These are phyloP conservation scores for Ceratobasidium sp. DNA, from an alignment of 1,284 basidiomycete genomes.

Conservation along the genomic window DNA sequence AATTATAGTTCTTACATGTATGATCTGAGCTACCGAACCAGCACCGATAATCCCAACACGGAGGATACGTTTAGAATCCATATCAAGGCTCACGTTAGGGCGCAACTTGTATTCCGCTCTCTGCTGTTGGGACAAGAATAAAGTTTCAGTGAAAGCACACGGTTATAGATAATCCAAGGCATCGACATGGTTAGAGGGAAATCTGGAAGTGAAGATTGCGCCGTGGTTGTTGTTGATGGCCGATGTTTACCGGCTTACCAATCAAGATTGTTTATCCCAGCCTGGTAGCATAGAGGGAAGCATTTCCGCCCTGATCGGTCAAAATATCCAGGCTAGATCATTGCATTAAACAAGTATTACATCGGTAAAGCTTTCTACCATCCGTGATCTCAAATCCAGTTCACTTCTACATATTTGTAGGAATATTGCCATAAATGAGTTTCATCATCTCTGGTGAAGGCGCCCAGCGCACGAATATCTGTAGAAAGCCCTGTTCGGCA, in stretches of 20 bases:
- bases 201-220: background rate
- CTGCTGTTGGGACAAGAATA: background rate
- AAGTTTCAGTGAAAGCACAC: background rate
- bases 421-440: background rate
- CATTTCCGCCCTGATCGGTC: no score
- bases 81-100: background rate
- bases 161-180: background rate
- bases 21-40: constrained; percentile 54
- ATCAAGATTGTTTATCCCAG: background rate
- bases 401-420: background rate
- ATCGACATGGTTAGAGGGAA: background rate
- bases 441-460: constrained; percentile 19
- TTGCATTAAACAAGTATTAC: background rate
- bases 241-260: background rate
- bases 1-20: constrained; percentile 8
- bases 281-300: no score
- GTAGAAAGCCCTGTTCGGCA: background rate
- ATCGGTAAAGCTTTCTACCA: background rate
- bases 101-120: background rate
- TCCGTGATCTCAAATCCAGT: background rate
- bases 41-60: constrained; percentile 53
- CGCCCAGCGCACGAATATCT: constrained; percentile 8
- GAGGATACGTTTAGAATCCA: constrained; percentile 26
- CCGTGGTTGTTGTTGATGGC: no score
- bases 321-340: no score